Percentiles rank a stretch among this genome's conserved stretches.
phyloP scores from a whole-genome alignment of 768 basidiomycete species.

The Suillus variegatus region DNA sequence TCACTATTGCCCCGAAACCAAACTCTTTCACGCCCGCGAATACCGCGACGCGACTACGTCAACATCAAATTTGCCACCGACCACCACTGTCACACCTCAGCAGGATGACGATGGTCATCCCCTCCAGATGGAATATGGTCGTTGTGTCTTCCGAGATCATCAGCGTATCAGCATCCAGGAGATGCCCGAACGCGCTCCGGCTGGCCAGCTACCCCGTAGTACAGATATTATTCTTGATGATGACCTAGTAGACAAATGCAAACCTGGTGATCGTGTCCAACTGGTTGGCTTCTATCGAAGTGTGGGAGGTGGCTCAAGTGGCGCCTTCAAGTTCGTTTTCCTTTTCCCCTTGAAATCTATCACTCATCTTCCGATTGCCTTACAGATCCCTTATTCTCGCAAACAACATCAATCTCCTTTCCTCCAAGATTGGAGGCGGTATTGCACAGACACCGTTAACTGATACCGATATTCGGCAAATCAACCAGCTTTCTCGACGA shows the following conservation, averaged over 20 bases:
- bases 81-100: slow-evolving; percentile 84
- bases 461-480: slow-evolving; percentile 91
- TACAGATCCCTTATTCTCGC: slow-evolving; percentile 87
- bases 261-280: slow-evolving; percentile 97
- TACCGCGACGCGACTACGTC: slow-evolving; percentile 94
- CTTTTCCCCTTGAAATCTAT: slow-evolving; percentile 15
- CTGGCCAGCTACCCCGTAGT: slow-evolving; percentile 94
- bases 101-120: slow-evolving; percentile 87
- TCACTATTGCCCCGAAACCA: slow-evolving; percentile 91
- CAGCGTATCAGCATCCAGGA: slow-evolving; percentile 98
- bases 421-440: slow-evolving; percentile 93
- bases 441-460: slow-evolving; percentile 92
- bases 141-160: slow-evolving; percentile 91
- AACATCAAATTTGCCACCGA: slow-evolving; percentile 83
- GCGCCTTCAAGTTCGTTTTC: slow-evolving; percentile 83
- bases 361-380: slow-evolving; percentile 17
- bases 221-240: slow-evolving; percentile 96
- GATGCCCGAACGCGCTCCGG: slow-evolving; percentile 98
- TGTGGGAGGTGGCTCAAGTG: slow-evolving; percentile 85
- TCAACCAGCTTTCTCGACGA: slow-evolving; percentile 91
- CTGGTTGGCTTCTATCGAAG: slow-evolving; percentile 94
- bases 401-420: slow-evolving; percentile 92
- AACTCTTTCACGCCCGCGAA: slow-evolving; percentile 79
- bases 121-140: slow-evolving; percentile 90
- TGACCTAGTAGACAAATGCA: slow-evolving; percentile 95